A percentile compares a stretch with the other conserved stretches of the same genome.
Evolutionary conservation across 441 rosid genomes (phyloP).

Genomic region (Gossypium davidsonii): DNA sequence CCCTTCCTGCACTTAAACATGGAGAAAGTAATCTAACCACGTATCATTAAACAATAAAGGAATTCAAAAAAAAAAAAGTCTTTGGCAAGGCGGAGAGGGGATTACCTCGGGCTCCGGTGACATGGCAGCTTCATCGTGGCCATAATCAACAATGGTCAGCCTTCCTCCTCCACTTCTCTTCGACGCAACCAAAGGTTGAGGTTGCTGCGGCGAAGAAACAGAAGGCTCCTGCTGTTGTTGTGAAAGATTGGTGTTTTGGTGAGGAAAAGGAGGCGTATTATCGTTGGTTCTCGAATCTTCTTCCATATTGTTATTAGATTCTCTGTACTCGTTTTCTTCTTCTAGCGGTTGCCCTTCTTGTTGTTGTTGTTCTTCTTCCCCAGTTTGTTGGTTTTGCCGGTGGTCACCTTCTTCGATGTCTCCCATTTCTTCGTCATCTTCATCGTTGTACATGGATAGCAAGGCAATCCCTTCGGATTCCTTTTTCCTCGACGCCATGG

Average conservation of each 20-base stretch:
- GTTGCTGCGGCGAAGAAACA: slow-evolving; percentile 21
- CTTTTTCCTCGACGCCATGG: slow-evolving; percentile 71
- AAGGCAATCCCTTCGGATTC: slow-evolving; percentile 81
- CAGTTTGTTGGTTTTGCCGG: neutral
- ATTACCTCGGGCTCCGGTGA: slow-evolving; percentile 65
- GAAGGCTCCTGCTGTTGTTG: slow-evolving; percentile 21
- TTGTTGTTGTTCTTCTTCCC: slow-evolving; percentile 3
- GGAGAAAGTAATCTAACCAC: slow-evolving; percentile 5
- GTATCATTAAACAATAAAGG: neutral
- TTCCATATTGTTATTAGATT: slow-evolving; percentile 27
- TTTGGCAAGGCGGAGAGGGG: neutral
- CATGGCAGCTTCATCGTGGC: slow-evolving; percentile 61
- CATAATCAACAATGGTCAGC: slow-evolving; percentile 60
- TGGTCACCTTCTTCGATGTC: slow-evolving; percentile 38
- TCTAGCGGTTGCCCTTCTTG: slow-evolving; percentile 16
- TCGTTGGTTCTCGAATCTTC: slow-evolving; percentile 26
- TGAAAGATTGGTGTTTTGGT: slow-evolving; percentile 22
- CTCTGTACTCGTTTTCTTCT: slow-evolving; percentile 28
- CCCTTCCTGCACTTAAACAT: slow-evolving; percentile 39
- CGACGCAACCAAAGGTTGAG: slow-evolving; percentile 12
- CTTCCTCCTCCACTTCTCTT: slow-evolving; percentile 34
- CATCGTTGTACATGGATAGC: slow-evolving; percentile 85
- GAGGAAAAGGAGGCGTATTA: slow-evolving; percentile 7
- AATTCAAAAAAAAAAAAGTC: neutral
- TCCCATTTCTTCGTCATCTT: slow-evolving; percentile 90